phyloP scores from a whole-genome alignment of 805 yeast genomes.

The Pichia thaimueangensis region DNA sequence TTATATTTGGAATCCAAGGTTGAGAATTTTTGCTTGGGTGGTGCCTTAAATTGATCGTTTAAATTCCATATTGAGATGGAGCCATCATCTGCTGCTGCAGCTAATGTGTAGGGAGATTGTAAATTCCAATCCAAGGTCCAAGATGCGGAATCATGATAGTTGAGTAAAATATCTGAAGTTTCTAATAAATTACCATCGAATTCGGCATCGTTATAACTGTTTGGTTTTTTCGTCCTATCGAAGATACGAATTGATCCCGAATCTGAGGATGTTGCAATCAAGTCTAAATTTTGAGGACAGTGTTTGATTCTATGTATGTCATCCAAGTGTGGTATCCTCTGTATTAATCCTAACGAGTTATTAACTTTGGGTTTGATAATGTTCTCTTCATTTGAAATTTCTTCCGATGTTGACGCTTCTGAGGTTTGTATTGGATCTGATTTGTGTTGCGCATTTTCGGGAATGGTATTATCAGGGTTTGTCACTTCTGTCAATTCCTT shows the following conservation, averaged over 20 bases:
- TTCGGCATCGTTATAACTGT: constrained; percentile 30
- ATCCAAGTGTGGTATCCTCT: constrained; percentile 60
- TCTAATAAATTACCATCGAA: constrained; percentile 10
- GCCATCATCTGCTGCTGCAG: constrained; percentile 62
- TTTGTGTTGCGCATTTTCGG: neutral
- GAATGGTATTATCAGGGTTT: neutral
- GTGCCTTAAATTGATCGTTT: constrained; percentile 17
- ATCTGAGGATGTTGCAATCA: constrained; percentile 66
- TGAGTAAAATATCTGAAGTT: constrained; percentile 22
- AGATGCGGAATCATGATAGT: constrained; percentile 43
- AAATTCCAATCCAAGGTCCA: constrained; percentile 74
- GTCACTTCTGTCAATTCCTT: neutral
- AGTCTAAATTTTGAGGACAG: constrained; percentile 83
- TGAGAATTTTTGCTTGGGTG: constrained; percentile 13
- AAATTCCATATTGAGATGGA: constrained; percentile 64
- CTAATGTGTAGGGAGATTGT: constrained; percentile 50
- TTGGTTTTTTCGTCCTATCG: constrained; percentile 79
- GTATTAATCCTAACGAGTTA: constrained; percentile 29
- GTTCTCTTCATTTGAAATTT: too few relatives aligned
- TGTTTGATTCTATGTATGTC: constrained; percentile 68
- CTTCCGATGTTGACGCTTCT: neutral
- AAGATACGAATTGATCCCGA: constrained; percentile 60
- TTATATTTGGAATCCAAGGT: constrained; percentile 5
- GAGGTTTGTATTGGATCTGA: neutral
- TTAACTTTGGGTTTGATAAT: constrained; percentile 5